Evolutionary conservation across 2,329 filamentous ascomycete genomes (phyloP).

Genomic region (Piedraia hortae): DNA sequence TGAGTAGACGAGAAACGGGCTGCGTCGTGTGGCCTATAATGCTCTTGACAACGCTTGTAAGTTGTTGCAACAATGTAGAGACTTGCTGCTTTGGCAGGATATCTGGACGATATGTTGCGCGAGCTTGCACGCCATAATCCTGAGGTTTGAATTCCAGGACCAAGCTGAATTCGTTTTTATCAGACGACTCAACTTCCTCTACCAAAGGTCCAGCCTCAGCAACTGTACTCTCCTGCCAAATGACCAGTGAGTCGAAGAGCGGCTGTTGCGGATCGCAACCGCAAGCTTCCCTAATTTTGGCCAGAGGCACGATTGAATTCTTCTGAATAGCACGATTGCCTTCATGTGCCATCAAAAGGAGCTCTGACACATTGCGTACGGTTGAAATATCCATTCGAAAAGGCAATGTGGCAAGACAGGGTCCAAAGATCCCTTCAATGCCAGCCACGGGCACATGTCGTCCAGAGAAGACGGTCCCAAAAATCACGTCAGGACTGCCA

Average conservation of each 20-base stretch:
- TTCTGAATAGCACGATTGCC: slow-evolving; percentile 37
- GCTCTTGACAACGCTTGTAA: slow-evolving; percentile 24
- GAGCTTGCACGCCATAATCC: slow-evolving; percentile 19
- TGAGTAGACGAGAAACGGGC: slow-evolving; percentile 11
- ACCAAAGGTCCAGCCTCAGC: slow-evolving; percentile 17
- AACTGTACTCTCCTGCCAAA: slow-evolving; percentile 52
- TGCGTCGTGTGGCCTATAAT: slow-evolving; percentile 16
- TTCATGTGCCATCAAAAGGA: slow-evolving; percentile 35
- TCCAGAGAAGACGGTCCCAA: slow-evolving; percentile 63
- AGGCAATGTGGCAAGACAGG: slow-evolving; percentile 52
- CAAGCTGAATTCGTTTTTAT: slow-evolving; percentile 49
- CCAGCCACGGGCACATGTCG: slow-evolving; percentile 41
- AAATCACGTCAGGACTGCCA: slow-evolving; percentile 36
- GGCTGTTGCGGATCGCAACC: slow-evolving; percentile 24
- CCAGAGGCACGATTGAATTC: slow-evolving; percentile 34
- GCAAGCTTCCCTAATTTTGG: slow-evolving; percentile 37
- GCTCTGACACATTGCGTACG: slow-evolving; percentile 26
- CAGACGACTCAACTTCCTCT: slow-evolving; percentile 30
- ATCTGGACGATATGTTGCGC: slow-evolving; percentile 26
- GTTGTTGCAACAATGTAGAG: slow-evolving; percentile 29
- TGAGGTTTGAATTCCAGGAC: slow-evolving; percentile 49
- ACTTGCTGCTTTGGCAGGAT: slow-evolving; percentile 29
- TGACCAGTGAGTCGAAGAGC: slow-evolving; percentile 53
- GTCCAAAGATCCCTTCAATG: slow-evolving; percentile 50
- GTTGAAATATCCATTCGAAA: slow-evolving; percentile 33